Evolutionary conservation across 345 rosid species (phyloP).

Genomic region (Hypericum androsaemum): DNA sequence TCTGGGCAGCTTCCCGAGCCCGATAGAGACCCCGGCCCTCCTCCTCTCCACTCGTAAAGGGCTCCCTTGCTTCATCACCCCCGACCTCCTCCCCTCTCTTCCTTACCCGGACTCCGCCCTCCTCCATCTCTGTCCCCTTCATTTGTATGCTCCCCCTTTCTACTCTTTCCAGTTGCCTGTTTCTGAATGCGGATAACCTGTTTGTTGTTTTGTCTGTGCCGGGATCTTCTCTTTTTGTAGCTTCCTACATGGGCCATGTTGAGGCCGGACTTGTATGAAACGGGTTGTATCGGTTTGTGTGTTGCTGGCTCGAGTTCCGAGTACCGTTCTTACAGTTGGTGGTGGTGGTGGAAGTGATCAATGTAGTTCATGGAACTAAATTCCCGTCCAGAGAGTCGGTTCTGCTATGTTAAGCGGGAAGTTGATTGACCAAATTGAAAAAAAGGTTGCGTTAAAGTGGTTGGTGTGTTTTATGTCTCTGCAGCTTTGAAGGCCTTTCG

Average conservation of each 20-base stretch:
- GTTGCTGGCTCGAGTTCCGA: too few relatives aligned
- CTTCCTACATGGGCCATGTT: too few relatives aligned
- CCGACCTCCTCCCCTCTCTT: constrained; percentile 61
- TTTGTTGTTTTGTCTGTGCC: background rate
- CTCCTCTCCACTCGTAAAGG: constrained; percentile 67
- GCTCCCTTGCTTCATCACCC: constrained; percentile 52
- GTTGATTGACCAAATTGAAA: too few relatives aligned
- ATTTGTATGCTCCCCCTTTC: constrained; percentile 52
- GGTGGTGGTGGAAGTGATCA: too few relatives aligned
- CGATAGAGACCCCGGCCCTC: constrained; percentile 55
- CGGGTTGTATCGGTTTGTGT: too few relatives aligned
- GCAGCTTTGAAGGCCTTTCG: constrained; percentile 48
- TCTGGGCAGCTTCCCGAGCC: constrained; percentile 26
- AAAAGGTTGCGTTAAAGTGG: background rate
- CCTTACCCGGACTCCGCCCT: constrained; percentile 51
- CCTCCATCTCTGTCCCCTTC: constrained; percentile 63
- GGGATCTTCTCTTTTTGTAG: background rate
- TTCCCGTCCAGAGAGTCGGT: too few relatives aligned
- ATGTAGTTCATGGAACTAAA: too few relatives aligned
- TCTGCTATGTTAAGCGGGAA: too few relatives aligned
- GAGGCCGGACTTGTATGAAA: too few relatives aligned
- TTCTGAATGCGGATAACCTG: background rate
- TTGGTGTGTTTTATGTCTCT: background rate
- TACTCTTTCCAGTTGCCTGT: too few relatives aligned
- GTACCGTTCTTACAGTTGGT: too few relatives aligned